Evolutionary conservation across 1,139 yeast species (phyloP), one percentile per base, ranked within the genome.

Genomic region (Candida tropicalis): DNA sequence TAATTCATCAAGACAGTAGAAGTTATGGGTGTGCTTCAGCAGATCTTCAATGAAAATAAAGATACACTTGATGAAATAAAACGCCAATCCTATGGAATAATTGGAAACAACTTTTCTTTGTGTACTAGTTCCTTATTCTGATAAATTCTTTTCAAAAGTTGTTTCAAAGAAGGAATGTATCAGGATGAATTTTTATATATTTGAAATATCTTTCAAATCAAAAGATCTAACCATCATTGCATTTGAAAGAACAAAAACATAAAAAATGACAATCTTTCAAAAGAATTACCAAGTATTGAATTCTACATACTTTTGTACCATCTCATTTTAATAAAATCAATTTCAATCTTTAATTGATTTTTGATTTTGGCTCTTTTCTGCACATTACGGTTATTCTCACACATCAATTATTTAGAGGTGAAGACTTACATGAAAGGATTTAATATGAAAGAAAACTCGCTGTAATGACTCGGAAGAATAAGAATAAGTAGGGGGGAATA

Each of bases 81-180:
- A 31, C 35, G 35, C 35, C 35, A 31, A 31, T 31, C 25, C 10
- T 31, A 5, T 4, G 18, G 15, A 6, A 17, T 18, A 18, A 17
- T 31, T 18, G 24, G 16, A 31, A 18, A 31, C 35, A 31, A 18
- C 35, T 29, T 31, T 6, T 31, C 35, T 18, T 18, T 31, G 35
- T 4, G 23, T 6, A n/a, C n/a, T 25, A n/a, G n/a, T n/a, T n/a
- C n/a, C n/a, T n/a, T n/a, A n/a, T n/a, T n/a, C n/a, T n/a, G n/a
- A n/a, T n/a, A n/a, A n/a, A n/a, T n/a, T n/a, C n/a, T n/a, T n/a
- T n/a, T n/a, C n/a, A n/a, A n/a, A n/a, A n/a, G n/a, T n/a, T 31
- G 35, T 31, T 31, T 31, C 35, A 31, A 6, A n/a, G 35, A 31
- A 31, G 35, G 25, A 31, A 18, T 31, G 35, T 31, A 31, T 8